Percentiles rank a stretch among this genome's conserved stretches.
These are phyloP conservation scores for Monascus ruber DNA, from an alignment of 2,329 filamentous ascomycete species.

Conservation along the genomic window DNA sequence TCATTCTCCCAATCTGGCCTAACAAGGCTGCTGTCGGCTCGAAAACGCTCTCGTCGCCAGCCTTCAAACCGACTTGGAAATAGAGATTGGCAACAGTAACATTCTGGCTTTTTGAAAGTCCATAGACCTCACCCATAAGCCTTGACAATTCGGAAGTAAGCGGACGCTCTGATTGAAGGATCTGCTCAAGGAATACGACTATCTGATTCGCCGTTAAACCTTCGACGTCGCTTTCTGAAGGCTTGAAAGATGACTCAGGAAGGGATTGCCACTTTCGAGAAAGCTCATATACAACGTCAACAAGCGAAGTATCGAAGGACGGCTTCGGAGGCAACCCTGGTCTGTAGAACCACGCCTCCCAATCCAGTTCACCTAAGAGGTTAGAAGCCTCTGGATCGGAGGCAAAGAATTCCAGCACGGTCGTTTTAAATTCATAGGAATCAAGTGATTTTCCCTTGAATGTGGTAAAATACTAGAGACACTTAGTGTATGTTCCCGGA, in stretches of 20 bases:
- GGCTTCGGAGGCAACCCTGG: constrained; percentile 85
- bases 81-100: constrained; percentile 77
- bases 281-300: constrained; percentile 72
- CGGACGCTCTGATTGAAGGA: constrained; percentile 56
- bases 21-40: constrained; percentile 62
- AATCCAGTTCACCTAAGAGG: constrained; percentile 64
- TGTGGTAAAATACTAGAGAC: constrained; percentile 60
- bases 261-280: constrained; percentile 67
- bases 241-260: constrained; percentile 41
- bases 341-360: constrained; percentile 81
- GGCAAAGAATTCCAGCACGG: constrained; percentile 74
- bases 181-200: constrained; percentile 75
- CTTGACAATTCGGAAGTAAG: constrained; percentile 56
- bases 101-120: constrained; percentile 63
- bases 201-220: constrained; percentile 76
- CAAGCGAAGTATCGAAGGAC: constrained; percentile 76
- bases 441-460: constrained; percentile 82
- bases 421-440: constrained; percentile 87
- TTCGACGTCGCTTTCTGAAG: constrained; percentile 56
- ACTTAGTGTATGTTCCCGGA: constrained; percentile 1
- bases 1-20: constrained; percentile 83
- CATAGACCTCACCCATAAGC: constrained; percentile 64
- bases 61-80: constrained; percentile 65
- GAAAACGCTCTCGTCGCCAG: constrained; percentile 59
- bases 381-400: constrained; percentile 50